phyloP scores from a whole-genome alignment of 352 stramenopile species.

The Thraustotheca clavata region DNA sequence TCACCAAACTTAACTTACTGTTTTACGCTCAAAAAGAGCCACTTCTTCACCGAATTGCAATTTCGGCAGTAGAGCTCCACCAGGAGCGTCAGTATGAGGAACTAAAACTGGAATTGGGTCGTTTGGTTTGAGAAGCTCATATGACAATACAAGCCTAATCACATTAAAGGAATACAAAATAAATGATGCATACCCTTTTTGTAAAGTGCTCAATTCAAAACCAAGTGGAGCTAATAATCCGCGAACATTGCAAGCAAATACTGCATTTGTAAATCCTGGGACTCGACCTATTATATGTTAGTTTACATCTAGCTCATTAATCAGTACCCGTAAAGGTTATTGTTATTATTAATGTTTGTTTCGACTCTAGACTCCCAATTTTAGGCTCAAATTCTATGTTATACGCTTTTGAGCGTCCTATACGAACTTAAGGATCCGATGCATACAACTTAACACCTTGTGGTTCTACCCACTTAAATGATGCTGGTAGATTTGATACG shows the following conservation, averaged over 20 bases:
- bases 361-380: constrained; percentile 44
- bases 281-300: constrained; percentile 17
- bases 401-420: constrained; percentile 33
- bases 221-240: constrained; percentile 50
- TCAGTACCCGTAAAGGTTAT: constrained; percentile 44
- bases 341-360: constrained; percentile 40
- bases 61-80: constrained; percentile 31
- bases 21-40: constrained; percentile 41
- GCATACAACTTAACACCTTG: constrained; percentile 26
- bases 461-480: constrained; percentile 67
- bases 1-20: neutral
- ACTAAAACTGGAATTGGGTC: constrained; percentile 34
- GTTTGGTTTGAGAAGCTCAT: constrained; percentile 36
- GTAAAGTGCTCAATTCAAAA: constrained; percentile 48
- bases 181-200: constrained; percentile 57
- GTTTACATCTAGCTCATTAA: no score
- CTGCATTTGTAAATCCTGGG: constrained; percentile 39
- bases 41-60: constrained; percentile 56
- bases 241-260: constrained; percentile 56
- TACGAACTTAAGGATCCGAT: neutral
- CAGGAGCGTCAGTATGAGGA: constrained; percentile 34
- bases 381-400: constrained; percentile 37
- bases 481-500: constrained; percentile 63
- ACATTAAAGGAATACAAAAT: neutral
- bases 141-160: constrained; percentile 49